Evolutionary conservation across 176 grass and related monocot genomes (phyloP).

Genomic region (Avena atlantica): DNA sequence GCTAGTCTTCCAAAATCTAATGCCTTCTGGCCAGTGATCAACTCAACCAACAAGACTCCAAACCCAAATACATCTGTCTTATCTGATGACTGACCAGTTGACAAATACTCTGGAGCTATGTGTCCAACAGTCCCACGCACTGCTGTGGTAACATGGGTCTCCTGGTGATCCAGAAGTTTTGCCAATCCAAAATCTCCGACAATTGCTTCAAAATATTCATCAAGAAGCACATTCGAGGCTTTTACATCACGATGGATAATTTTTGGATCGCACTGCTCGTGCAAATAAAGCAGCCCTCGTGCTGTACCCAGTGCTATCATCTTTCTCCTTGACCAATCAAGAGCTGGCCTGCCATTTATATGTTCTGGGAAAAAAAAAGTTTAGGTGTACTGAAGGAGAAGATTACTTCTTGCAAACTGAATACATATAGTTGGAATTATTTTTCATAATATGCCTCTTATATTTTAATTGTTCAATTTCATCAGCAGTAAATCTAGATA

Average conservation of each 20-base stretch:
- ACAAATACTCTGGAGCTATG: conserved; percentile 96
- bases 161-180: conserved; percentile 90
- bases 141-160: conserved; percentile 95
- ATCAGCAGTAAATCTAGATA: not conserved
- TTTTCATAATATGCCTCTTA: not conserved
- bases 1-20: conserved; percentile 90
- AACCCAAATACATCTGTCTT: conserved; percentile 99
- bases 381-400: not conserved
- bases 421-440: not conserved
- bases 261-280: conserved; percentile 96
- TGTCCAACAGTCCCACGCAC: conserved; percentile 94
- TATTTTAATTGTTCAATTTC: not conserved
- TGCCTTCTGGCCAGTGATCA: conserved; percentile 95
- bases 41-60: conserved; percentile 88
- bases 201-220: conserved; percentile 96
- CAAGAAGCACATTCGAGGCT: conserved; percentile 95
- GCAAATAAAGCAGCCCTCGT: conserved; percentile 84
- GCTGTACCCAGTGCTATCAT: conserved; percentile 92
- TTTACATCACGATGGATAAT: conserved; percentile 98
- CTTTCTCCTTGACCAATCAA: conserved; percentile 94
- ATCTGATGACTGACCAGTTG: conserved; percentile 95
- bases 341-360: conserved; percentile 78
- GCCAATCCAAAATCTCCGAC: conserved; percentile 96
- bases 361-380: conserved; percentile 49
- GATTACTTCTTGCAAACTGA: conserved; percentile 18